Evolutionary conservation across 306 rosid genomes (phyloP), one percentile per base, ranked within the genome.

Genomic region (Glycine latifolia): DNA sequence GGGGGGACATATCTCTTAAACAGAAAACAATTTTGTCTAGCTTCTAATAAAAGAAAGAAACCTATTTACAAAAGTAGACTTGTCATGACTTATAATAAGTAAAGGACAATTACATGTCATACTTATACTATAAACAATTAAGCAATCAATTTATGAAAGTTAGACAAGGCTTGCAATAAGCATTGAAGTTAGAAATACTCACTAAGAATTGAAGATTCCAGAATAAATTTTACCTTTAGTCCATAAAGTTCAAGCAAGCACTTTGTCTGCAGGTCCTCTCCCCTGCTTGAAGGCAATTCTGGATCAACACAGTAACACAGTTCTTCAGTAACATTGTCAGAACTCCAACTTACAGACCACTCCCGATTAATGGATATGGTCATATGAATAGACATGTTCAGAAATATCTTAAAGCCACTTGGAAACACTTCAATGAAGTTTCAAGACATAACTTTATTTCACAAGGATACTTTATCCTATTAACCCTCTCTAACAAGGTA

Each of bases 181-280:
- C 61, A 71, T 50, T 73, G 39, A 65, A 59, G 54, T 82, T 83
- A 69, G 65, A 74, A 58, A 67, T 78, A 71, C 15, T 13, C 56
- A 47, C 43, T 69, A 82, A 59, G 63, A n/a, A 78, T 37, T 55
- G 60, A 72, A 78, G 73, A 44, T 80, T 67, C 78, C 70, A 52
- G 86, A 55, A 62, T 85, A 85, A 84, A 77, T 82, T 84, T 86
- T 92, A 96, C 99, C 99, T 96, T 93, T 78, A 96, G 83, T 70
- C 98, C 99, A 89, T 91, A 94, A 67, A 94, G 89, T 79, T 96
- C 99, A 82, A 92, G 91, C 85, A 96, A 88, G 91, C 98, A 94
- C 88, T 90, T 96, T 46, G 94, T 88, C 92, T 96, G 97, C 87
- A 96, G 85, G 81, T 94, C 97, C 79, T 96, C 99, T 68, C 98